Conservation (phyloP, 2,329 filamentous ascomycete species). For the Davidsoniella virescens region DNA sequence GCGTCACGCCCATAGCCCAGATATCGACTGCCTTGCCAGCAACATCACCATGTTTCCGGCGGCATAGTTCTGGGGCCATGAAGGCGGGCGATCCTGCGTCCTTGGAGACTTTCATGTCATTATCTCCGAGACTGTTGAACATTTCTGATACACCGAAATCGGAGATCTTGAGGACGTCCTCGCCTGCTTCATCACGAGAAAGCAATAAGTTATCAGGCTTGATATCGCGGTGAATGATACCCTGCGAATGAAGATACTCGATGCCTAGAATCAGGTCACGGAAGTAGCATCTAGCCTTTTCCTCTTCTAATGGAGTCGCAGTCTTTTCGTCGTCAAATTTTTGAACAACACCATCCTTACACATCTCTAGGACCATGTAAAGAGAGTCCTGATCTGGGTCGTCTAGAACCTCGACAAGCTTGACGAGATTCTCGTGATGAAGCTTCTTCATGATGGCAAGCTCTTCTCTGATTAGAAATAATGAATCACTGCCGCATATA, state of each 20-base stretch:
- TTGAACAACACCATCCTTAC: constrained; percentile 95
- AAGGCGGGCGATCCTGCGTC: constrained; percentile 92
- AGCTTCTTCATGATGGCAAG: constrained; percentile 99
- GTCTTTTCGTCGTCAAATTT: constrained; percentile 76
- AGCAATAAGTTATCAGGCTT: constrained; percentile 93
- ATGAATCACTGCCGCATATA: constrained; percentile 46
- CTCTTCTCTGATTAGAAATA: constrained; percentile 85
- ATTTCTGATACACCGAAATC: constrained; percentile 99
- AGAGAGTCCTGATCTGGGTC: constrained; percentile 90
- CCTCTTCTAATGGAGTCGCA: constrained; percentile 66
- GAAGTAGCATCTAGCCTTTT: constrained; percentile 80
- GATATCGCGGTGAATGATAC: constrained; percentile 90
- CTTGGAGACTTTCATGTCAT: constrained; percentile 81
- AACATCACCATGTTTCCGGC: constrained; percentile 69
- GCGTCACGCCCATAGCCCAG: constrained; percentile 94
- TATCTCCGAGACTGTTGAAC: constrained; percentile 57
- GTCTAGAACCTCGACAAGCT: constrained; percentile 83
- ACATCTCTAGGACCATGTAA: constrained; percentile 99
- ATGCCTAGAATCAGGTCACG: constrained; percentile 88
- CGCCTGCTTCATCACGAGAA: constrained; percentile 52
- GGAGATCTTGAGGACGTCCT: constrained; percentile 83
- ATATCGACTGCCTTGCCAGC: constrained; percentile 85
- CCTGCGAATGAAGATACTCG: constrained; percentile 91
- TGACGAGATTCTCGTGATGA: constrained; percentile 85
- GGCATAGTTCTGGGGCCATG: constrained; percentile 80